Conservation (phyloP, 805 yeast genomes). For the Spathaspora hagerdaliae region DNA sequence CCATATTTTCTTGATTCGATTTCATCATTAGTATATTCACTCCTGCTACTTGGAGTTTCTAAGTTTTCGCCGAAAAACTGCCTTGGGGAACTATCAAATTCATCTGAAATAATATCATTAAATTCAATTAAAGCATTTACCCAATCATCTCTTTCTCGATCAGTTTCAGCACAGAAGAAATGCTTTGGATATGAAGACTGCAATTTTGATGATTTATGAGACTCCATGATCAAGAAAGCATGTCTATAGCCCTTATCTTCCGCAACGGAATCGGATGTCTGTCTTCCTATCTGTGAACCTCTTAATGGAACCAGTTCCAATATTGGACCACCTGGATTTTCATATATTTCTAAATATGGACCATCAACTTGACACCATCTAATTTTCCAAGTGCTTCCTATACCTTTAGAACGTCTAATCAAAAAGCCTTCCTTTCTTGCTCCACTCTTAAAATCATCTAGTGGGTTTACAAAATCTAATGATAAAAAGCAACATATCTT, state of each 20-base stretch:
- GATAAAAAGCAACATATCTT: conserved; percentile 64
- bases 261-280: conserved; percentile 37
- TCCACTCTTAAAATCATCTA: conserved; percentile 51
- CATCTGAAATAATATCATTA: conserved; percentile 15
- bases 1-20: conserved; percentile 1
- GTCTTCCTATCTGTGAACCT: conserved; percentile 56
- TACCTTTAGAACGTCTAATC: conserved; percentile 59
- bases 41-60: conserved; percentile 3
- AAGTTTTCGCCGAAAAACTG: neutral
- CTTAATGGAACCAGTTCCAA: conserved; percentile 49
- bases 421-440: conserved; percentile 62
- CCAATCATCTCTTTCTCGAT: conserved; percentile 74
- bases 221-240: conserved; percentile 54
- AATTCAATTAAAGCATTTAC: conserved; percentile 42
- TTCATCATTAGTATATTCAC: conserved; percentile 3
- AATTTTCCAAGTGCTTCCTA: conserved; percentile 63
- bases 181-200: conserved; percentile 45
- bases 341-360: conserved; percentile 52
- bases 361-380: conserved; percentile 67
- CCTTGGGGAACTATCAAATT: conserved; percentile 4
- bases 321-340: conserved; percentile 50
- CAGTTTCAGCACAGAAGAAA: conserved; percentile 74
- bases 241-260: conserved; percentile 51
- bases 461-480: conserved; percentile 58
- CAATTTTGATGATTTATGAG: conserved; percentile 31